Evolutionary conservation across 441 rosid genomes (phyloP).

Genomic region (Kokia cookei): DNA sequence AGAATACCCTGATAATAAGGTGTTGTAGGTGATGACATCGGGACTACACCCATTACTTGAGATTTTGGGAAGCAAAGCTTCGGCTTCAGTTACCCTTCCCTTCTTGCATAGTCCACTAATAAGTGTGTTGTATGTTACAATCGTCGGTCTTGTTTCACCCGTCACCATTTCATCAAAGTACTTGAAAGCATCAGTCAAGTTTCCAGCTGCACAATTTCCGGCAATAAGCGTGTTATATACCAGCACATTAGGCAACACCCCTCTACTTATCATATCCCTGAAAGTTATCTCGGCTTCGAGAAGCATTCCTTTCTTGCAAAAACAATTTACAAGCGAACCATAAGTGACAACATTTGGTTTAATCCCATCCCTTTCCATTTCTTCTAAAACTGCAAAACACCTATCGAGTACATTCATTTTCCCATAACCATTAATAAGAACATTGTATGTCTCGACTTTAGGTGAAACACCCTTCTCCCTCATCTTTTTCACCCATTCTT

Average conservation of each 20-base stretch:
- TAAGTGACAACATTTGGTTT: constrained; percentile 65
- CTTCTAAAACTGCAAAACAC: constrained; percentile 66
- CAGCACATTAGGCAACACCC: constrained; percentile 49
- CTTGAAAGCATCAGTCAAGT: constrained; percentile 49
- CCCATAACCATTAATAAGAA: constrained; percentile 69
- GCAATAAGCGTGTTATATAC: constrained; percentile 71
- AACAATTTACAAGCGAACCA: constrained; percentile 62
- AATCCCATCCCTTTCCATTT: constrained; percentile 54
- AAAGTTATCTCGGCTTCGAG: constrained; percentile 70
- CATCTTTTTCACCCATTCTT: constrained; percentile 63
- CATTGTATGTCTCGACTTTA: constrained; percentile 52
- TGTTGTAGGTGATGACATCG: constrained; percentile 67
- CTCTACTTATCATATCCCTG: constrained; percentile 61
- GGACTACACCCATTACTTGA: constrained; percentile 40
- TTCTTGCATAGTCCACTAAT: constrained; percentile 54
- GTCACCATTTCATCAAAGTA: constrained; percentile 55
- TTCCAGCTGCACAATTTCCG: constrained; percentile 49
- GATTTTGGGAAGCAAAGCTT: constrained; percentile 46
- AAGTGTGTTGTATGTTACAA: constrained; percentile 71
- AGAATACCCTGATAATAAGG: constrained; percentile 62
- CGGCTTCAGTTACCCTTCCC: constrained; percentile 53
- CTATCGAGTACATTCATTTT: constrained; percentile 42
- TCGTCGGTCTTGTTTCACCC: constrained; percentile 34
- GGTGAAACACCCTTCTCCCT: constrained; percentile 49
- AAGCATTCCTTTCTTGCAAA: constrained; percentile 64